These are phyloP conservation scores for Schizochytrium sp. DNA, from an alignment of 108 stramenopile genomes.

Conservation along the genomic window DNA sequence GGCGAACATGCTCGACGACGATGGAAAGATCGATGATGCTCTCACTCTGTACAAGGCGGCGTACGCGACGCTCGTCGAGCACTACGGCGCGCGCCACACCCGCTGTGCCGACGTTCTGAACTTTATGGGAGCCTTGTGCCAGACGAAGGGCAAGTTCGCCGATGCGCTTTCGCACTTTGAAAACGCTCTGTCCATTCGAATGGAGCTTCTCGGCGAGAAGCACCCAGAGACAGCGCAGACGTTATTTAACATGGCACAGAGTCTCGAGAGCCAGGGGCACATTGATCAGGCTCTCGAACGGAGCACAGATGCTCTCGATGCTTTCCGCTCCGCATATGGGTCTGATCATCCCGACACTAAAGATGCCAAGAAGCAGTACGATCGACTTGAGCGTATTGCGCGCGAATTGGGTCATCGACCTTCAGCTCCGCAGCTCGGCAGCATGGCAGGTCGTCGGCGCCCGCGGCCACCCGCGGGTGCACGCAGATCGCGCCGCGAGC, in stretches of 20 bases:
- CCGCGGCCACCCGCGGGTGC: not conserved
- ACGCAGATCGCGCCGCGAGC: not conserved
- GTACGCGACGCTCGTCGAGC: not conserved
- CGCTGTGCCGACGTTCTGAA: not conserved
- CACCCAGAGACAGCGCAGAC: not conserved
- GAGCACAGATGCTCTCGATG: not conserved
- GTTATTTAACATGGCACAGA: not conserved
- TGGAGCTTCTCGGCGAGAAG: not conserved
- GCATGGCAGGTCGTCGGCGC: not conserved
- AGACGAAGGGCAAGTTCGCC: not conserved
- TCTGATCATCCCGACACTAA: not conserved
- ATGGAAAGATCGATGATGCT: not conserved
- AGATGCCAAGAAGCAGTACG: not conserved
- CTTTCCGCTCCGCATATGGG: not conserved
- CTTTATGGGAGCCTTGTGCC: not conserved
- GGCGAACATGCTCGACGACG: not conserved
- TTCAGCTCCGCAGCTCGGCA: not conserved
- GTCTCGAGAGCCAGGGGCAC: not conserved
- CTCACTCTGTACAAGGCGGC: not conserved
- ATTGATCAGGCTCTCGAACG: not conserved
- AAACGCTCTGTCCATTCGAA: not conserved
- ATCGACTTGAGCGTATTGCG: not conserved
- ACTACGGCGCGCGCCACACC: not conserved
- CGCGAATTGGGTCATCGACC: not conserved
- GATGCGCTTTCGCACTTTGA: not conserved